Percentiles rank a stretch among this genome's conserved stretches.
Conservation (phyloP, 2,329 filamentous ascomycete species). For the Grosmannia clavigera region DNA sequence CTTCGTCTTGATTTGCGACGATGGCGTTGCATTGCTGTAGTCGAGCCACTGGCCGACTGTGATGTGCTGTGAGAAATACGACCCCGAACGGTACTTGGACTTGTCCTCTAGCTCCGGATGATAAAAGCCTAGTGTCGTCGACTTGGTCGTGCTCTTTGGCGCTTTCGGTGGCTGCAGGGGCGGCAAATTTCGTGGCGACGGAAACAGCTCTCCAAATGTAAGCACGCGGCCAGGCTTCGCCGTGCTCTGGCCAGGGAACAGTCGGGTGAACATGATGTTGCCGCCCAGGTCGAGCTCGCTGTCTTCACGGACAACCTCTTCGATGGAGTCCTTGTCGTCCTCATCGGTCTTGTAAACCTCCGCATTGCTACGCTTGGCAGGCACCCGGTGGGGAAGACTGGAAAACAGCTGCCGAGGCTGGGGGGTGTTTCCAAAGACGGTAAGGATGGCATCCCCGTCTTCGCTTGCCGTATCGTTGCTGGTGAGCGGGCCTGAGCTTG, state of each 20-base stretch:
- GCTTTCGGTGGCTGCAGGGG: constrained; percentile 60
- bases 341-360: constrained; percentile 11
- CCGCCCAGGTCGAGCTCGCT: constrained; percentile 17
- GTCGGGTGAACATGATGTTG: constrained; percentile 50
- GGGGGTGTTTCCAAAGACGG: constrained; percentile 62
- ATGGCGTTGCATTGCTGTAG: constrained; percentile 50
- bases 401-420: constrained; percentile 74
- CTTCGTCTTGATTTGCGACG: constrained; percentile 44
- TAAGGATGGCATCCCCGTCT: constrained; percentile 45
- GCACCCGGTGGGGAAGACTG: constrained; percentile 52
- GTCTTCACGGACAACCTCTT: constrained; percentile 34
- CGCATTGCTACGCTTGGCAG: constrained; percentile 9
- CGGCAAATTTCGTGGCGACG: constrained; percentile 52
- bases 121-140: constrained; percentile 25
- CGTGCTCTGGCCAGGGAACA: constrained; percentile 35
- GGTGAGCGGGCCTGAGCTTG: constrained; percentile 21
- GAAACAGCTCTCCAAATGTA: constrained; percentile 63
- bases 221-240: constrained; percentile 40
- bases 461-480: neutral
- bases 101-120: constrained; percentile 33
- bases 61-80: constrained; percentile 55
- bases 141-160: constrained; percentile 57
- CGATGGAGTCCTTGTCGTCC: constrained; percentile 30
- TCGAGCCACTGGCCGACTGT: constrained; percentile 59
- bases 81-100: constrained; percentile 37